Evolutionary conservation across 352 stramenopile species (phyloP), one percentile per base, ranked within the genome.

Genomic region (Plasmopara muralis): DNA sequence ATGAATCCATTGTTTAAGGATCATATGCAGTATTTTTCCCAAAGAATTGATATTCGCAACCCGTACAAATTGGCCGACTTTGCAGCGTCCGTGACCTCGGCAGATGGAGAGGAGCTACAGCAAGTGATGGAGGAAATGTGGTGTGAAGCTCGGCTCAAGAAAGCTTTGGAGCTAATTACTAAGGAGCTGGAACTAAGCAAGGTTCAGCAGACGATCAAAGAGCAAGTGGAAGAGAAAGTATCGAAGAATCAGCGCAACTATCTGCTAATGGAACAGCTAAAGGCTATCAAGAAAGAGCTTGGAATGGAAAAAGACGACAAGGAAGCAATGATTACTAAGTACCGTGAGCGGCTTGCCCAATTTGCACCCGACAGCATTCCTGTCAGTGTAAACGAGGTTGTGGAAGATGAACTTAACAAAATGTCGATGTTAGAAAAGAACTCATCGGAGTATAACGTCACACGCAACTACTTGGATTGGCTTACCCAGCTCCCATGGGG

Each of bases 221-320:
- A 95, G 54, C 86, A 96, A 47, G 84, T 93, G 28, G 78, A 90
- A 57, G 80, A 88, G 50, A 93, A 91, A 39, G 75, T 99, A 59
- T 97, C 78, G n/a, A 96, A 98, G 66, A 92, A 97, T 54, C 97
- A 99, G 63, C 80, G 97, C 25, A 96, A 98, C 45, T 99, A 99
- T 68, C 81, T 99, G 59, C 72, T 99, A 12, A 98, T 89, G 65
- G 96, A 99, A 64, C 97, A 99, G 69, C 72, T 99, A 12, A 99
- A 99, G 69, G 95, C 82, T 0, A 99, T 99, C 58, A 99, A 99
- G 75, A 99, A 99, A 55, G 95, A 99, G 71, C 83, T 99, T 1
- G 96, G 97, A 12, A 97, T 99, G 77, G 96, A 99, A 62, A 97
- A 98, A 52, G 96, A 99, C 57, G 96, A 99, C 62, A 99, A 99